Evolutionary conservation across 179 eudicot genomes (phyloP), one percentile per base, ranked within the genome.

Genomic region (Carnegiea gigantea): DNA sequence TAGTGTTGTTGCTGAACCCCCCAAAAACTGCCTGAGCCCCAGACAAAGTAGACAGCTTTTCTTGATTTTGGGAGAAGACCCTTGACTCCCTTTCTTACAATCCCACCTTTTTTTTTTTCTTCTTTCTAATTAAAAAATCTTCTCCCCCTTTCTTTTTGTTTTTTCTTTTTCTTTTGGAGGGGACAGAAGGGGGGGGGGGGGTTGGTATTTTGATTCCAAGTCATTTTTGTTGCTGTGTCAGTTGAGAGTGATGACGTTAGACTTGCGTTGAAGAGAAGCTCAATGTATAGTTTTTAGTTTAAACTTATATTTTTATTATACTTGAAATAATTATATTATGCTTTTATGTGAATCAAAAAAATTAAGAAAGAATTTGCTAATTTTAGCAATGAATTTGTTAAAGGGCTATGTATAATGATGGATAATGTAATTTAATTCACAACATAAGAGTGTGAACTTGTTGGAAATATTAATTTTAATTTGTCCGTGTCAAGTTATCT

Each of bases 41-140:
- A 26, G 44, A 57, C 23, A 14, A 75, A 75, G 64, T 75, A 75
- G 78, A 75, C 78, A 75, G 64, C 78, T 74, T 74, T 48, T 51
- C 78, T 75, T 75, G 78, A 51, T 75, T 75, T 24, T 51, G 43
- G 78, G 59, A 74, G 77, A 74, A 23, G 33, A 74, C 59, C 59
- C 30, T 44, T 73, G 23, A 9, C 15, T 15, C 9, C 6, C 15
- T 17, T 57, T 33, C 36, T 2, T 33, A 33, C 1, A 33, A 1
- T 33, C 67, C 13, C 18, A n/a, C 33, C 30, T 24, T 62, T 23
- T 62, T 14, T 62, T 9, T 62, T 24, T 62, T 9, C 23, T 24
- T 11, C 21, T 23, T 2, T 14, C 57, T 51, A 33, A 33, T 33
- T 33, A 51, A 51, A 51, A 1, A 23, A 5, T 62, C 7, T 10